Conservation (phyloP, 2,329 filamentous ascomycete genomes). For the Claviceps sp. region DNA sequence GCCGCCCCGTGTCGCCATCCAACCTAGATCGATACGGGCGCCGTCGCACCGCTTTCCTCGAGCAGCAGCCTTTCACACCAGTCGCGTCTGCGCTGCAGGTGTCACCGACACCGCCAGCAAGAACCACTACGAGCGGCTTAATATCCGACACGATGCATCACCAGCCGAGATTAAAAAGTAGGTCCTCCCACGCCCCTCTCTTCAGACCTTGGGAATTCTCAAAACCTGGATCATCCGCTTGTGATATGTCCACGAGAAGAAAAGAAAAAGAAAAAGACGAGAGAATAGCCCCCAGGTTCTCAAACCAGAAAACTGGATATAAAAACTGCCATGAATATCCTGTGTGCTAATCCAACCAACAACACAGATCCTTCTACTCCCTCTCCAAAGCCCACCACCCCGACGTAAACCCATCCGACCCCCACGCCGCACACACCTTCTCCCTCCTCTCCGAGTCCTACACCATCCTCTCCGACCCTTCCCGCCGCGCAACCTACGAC, state of each 20-base stretch:
- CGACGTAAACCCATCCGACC: conserved; percentile 72
- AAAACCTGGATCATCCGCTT: too few relatives aligned
- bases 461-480: conserved; percentile 54
- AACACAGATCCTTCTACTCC: conserved; percentile 60
- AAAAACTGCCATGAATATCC: too few relatives aligned
- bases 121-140: conserved; percentile 74
- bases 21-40: conserved; percentile 1
- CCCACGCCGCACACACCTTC: conserved; percentile 60
- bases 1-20: conserved; percentile 12
- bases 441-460: conserved; percentile 77
- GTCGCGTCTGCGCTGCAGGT: conserved; percentile 7
- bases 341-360: too few relatives aligned
- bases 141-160: conserved; percentile 56
- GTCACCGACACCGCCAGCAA: conserved; percentile 12
- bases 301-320: too few relatives aligned
- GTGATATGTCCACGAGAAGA: too few relatives aligned
- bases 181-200: too few relatives aligned
- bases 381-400: conserved; percentile 90
- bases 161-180: conserved; percentile 74
- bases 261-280: too few relatives aligned
- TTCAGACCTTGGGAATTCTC: too few relatives aligned
- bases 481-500: conserved; percentile 73
- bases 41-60: conserved; percentile 12
- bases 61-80: conserved; percentile 7
- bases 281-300: too few relatives aligned